A percentile compares a stretch with the other conserved stretches of the same genome.
phyloP scores from a whole-genome alignment of 1,284 basidiomycete genomes.

The Rhodotorula sp. region DNA sequence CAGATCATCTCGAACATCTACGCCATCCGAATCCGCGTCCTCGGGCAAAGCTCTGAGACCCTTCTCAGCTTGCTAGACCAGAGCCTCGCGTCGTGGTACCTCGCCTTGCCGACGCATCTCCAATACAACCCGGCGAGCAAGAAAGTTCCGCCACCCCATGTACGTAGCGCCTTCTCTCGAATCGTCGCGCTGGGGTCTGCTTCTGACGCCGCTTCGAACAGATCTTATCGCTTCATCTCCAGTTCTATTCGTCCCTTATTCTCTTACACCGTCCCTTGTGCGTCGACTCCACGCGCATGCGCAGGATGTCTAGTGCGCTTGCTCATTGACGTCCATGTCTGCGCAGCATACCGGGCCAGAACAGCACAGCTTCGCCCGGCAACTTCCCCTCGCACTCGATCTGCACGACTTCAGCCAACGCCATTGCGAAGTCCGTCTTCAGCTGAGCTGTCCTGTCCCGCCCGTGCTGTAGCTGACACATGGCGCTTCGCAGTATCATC shows the following conservation, averaged over 20 bases:
- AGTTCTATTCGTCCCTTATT: constrained; percentile 79
- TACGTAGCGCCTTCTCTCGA: constrained; percentile 39
- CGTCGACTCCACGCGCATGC: not conserved
- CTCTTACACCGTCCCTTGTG: constrained; percentile 71
- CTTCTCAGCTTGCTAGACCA: constrained; percentile 63
- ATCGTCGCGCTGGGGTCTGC: not conserved
- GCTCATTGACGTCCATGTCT: not conserved
- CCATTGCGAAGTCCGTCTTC: constrained; percentile 62
- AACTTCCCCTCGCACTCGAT: constrained; percentile 59
- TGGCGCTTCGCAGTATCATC: constrained; percentile 56
- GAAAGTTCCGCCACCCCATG: constrained; percentile 43
- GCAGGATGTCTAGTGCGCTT: not conserved
- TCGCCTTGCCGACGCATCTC: constrained; percentile 69
- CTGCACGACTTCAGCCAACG: constrained; percentile 70
- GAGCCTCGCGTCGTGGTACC: constrained; percentile 72
- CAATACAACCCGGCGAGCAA: constrained; percentile 50
- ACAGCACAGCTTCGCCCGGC: constrained; percentile 63
- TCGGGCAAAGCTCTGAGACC: constrained; percentile 59
- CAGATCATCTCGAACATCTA: constrained; percentile 73
- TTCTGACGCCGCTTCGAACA: constrained; percentile 53
- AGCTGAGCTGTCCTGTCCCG: not conserved
- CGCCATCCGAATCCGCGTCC: constrained; percentile 62
- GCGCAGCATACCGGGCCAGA: constrained; percentile 50
- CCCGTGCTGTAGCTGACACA: not conserved
- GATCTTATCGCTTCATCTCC: constrained; percentile 74